Evolutionary conservation across 805 yeast species (phyloP), one percentile per base, ranked within the genome.

Genomic region (Henningerozyma blattae): DNA sequence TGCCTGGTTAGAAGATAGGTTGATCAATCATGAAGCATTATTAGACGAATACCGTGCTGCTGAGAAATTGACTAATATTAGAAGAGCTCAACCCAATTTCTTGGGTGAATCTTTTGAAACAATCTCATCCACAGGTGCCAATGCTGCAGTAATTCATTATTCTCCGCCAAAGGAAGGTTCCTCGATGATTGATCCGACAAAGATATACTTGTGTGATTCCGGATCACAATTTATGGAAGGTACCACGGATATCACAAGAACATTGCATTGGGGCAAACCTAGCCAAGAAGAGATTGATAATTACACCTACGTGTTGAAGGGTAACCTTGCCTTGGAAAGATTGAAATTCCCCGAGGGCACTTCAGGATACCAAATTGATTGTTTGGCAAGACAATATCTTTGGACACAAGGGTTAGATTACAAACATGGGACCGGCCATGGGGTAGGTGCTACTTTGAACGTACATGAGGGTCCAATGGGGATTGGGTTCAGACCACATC

Each of bases 381-480:
- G 75, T 0, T 64, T 86, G 34, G 94, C 95, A 0, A 68, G 98
- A 42, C 86, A 79, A 55, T 77, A 72, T 34, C 61, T 91, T 39
- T 82, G 93, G 86, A 64, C 72, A 27, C 66, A 74, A 34, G 97
- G 97, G 0, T 62, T 84, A 32, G 91, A 83, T 53, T 91, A 82
- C 54, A 72, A 77, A 42, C 98, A 91, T 57, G 97, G 98, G 8
- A 85, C 97, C 0, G 95, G 97, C 2, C 98, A 91, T 57, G 98
- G 98, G 4, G 81, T 91, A n/a, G 97, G 95, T 2, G 69, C 87
- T 15, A 89, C 69, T 52, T 72, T 93, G 30, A 79, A 80, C 54
- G 97, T 91, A 14, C 98, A 91, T 54, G 95, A 93, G 50, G 91
- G 93, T 0, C 97, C 97, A 1, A 69, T 89, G 35, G 94, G 87